Conservation (phyloP, 495 filamentous ascomycete species). For the Entonaema liquescens region DNA sequence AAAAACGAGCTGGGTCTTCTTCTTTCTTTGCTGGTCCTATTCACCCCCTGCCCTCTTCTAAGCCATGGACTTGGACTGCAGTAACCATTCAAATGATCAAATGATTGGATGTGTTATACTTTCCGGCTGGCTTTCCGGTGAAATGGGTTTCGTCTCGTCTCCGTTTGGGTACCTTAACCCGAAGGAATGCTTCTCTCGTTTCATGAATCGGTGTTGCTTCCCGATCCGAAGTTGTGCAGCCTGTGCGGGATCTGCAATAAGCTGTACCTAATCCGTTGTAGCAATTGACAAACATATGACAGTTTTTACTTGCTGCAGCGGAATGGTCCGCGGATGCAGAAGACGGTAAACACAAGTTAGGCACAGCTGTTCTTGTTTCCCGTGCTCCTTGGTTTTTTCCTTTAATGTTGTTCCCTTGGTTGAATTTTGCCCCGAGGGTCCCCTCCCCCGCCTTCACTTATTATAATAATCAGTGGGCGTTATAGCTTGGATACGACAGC, state of each 20-base stretch:
- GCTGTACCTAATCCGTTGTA: conserved; percentile 23
- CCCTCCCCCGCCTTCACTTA: conserved; percentile 36
- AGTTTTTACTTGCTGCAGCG: conserved; percentile 41
- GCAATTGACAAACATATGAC: conserved; percentile 34
- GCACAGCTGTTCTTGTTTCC: too few relatives aligned
- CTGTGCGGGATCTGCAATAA: conserved; percentile 31
- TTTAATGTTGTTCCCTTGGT: neutral
- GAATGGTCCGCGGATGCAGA: conserved; percentile 36
- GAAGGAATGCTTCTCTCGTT: conserved; percentile 41
- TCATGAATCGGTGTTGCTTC: conserved; percentile 41
- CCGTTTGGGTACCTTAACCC: conserved; percentile 39
- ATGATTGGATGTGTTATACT: conserved; percentile 31
- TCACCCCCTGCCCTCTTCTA: neutral
- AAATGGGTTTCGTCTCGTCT: conserved; percentile 39
- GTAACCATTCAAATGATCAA: neutral
- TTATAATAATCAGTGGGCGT: conserved; percentile 20
- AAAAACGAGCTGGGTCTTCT: neutral
- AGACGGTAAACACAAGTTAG: neutral
- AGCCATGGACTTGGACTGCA: conserved; percentile 27
- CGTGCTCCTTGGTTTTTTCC: neutral
- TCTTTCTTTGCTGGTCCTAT: neutral
- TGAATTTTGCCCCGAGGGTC: neutral
- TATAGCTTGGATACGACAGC: conserved; percentile 24
- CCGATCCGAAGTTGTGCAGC: conserved; percentile 38
- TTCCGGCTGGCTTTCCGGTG: conserved; percentile 37